These are phyloP conservation scores for Beauveria medogensis DNA, from an alignment of 2,329 filamentous ascomycete genomes.

Conservation along the genomic window DNA sequence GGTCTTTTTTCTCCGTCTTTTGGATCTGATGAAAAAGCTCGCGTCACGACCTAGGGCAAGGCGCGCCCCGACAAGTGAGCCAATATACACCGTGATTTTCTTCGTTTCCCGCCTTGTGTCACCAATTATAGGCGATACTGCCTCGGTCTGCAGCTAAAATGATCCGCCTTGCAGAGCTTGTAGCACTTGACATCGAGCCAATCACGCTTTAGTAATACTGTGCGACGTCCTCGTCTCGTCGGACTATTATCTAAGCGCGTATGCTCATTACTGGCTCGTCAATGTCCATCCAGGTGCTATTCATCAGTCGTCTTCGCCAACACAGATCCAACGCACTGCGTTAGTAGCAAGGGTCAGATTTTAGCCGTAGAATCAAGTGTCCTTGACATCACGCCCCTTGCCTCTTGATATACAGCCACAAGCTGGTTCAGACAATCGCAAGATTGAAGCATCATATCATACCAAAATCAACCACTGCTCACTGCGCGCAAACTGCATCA, in stretches of 20 bases:
- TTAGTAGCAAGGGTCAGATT: too few relatives aligned
- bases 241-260: too few relatives aligned
- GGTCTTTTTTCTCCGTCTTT: too few relatives aligned
- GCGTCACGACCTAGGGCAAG: not conserved
- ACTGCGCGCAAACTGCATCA: too few relatives aligned
- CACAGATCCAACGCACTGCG: too few relatives aligned
- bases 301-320: not conserved
- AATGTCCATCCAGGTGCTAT: not conserved
- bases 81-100: not conserved
- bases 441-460: too few relatives aligned
- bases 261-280: not conserved
- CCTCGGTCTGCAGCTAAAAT: not conserved
- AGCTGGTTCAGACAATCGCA: too few relatives aligned
- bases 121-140: not conserved
- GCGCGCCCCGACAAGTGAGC: not conserved
- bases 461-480: too few relatives aligned
- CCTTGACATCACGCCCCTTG: too few relatives aligned
- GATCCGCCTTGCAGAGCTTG: not conserved
- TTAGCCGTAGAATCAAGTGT: too few relatives aligned
- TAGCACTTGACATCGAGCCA: not conserved
- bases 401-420: too few relatives aligned
- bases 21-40: too few relatives aligned
- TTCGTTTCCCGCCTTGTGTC: not conserved
- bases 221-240: not conserved
- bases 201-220: not conserved